These are phyloP conservation scores for Strobilomyces confusus DNA, from an alignment of 768 basidiomycete species.

Conservation along the genomic window DNA sequence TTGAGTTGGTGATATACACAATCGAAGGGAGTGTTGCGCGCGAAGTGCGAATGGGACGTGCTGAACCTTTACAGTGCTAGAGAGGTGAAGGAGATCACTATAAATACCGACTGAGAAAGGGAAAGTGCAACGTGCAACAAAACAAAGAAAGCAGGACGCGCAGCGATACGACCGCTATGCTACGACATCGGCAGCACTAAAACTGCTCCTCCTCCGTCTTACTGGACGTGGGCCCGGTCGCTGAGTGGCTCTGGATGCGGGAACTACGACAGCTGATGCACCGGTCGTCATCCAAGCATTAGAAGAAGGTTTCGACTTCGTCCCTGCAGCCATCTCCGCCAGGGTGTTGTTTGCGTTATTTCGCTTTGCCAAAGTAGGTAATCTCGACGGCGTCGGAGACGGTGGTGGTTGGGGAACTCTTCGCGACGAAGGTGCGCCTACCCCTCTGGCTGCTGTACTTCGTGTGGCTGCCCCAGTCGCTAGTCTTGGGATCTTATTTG, in stretches of 20 bases:
- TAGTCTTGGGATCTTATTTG: slow-evolving; percentile 70
- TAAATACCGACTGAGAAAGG: slow-evolving; percentile 26
- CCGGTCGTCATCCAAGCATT: slow-evolving; percentile 80
- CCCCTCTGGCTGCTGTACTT: slow-evolving; percentile 38
- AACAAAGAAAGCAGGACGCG: slow-evolving; percentile 13
- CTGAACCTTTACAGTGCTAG: slow-evolving; percentile 30
- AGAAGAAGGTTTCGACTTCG: slow-evolving; percentile 35
- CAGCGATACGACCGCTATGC: slow-evolving; percentile 42
- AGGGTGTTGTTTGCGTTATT: slow-evolving; percentile 42
- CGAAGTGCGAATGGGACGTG: slow-evolving; percentile 17
- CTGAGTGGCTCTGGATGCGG: slow-evolving; percentile 60
- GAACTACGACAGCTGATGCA: slow-evolving; percentile 62
- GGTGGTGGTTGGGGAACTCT: slow-evolving; percentile 47
- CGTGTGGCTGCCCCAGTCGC: slow-evolving; percentile 49
- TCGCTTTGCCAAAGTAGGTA: slow-evolving; percentile 70
- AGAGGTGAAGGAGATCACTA: slow-evolving; percentile 17
- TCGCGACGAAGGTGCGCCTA: slow-evolving; percentile 31
- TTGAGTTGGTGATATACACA: slow-evolving; percentile 19
- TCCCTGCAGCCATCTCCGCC: slow-evolving; percentile 44
- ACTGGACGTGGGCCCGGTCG: slow-evolving; percentile 72
- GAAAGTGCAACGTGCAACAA: slow-evolving; percentile 2
- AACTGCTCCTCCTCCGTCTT: slow-evolving; percentile 78
- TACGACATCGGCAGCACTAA: slow-evolving; percentile 82
- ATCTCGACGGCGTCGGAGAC: slow-evolving; percentile 68
- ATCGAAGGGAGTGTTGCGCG: slow-evolving; percentile 12